Evolutionary conservation across 306 rosid genomes (phyloP).

Genomic region (Abrus precatorius): DNA sequence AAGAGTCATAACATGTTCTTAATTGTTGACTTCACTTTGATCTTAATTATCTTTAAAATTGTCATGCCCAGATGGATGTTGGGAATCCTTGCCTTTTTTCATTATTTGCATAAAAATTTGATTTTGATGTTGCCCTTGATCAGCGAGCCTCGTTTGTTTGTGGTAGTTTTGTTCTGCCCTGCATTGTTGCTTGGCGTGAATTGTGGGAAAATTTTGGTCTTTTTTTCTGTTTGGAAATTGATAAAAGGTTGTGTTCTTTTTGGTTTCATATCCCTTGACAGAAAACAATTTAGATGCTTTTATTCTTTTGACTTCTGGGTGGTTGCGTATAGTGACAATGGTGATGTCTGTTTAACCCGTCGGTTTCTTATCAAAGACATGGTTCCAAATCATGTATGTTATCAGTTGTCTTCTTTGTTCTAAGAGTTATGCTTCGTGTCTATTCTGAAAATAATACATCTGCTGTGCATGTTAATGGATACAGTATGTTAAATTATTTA

Average conservation of each 20-base stretch:
- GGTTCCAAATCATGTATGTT: conserved; percentile 1
- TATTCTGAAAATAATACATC: conserved; percentile 23
- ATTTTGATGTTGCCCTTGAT: conserved; percentile 36
- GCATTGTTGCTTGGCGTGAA: conserved; percentile 6
- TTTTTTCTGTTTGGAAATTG: conserved; percentile 17
- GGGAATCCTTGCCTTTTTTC: neutral
- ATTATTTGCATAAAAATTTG: conserved; percentile 15
- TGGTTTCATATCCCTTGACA: neutral
- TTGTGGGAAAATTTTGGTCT: conserved; percentile 4
- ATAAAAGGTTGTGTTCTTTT: conserved; percentile 5
- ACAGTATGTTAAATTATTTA: too few species aligned
- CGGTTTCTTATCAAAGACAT: neutral
- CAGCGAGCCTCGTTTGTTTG: neutral
- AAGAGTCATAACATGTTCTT: too few species aligned
- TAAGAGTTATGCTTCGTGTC: neutral
- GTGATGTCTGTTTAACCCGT: conserved; percentile 5
- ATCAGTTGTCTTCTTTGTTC: neutral
- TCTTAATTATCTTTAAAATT: neutral
- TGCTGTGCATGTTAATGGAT: neutral
- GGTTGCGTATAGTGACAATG: neutral
- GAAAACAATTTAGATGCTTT: conserved; percentile 8
- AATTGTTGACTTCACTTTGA: neutral
- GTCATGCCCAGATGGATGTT: neutral
- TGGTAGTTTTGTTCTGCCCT: conserved; percentile 4
- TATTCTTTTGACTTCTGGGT: neutral